Conservation (phyloP, 495 filamentous ascomycete species). For the Talaromyces nanjingensis region DNA sequence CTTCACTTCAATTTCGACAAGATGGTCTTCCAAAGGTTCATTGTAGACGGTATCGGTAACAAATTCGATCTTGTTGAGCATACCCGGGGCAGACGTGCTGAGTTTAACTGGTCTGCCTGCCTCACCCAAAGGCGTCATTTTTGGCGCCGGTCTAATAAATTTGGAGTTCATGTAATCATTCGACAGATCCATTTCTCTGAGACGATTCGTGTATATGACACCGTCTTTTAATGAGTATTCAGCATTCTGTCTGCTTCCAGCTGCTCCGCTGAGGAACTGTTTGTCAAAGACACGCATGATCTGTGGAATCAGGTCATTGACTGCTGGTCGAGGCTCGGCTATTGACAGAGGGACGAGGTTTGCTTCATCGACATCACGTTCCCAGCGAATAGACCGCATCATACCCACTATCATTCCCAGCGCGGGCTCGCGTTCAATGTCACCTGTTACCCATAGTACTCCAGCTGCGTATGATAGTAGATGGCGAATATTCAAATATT, state of each 20-base stretch:
- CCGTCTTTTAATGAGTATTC: conserved; percentile 19
- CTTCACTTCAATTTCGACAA: conserved; percentile 13
- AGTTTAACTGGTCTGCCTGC: conserved; percentile 22
- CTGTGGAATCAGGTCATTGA: not conserved
- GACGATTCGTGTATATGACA: conserved; percentile 22
- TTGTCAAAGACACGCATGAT: conserved; percentile 14
- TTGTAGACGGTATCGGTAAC: conserved; percentile 20
- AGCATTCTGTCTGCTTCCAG: conserved; percentile 15
- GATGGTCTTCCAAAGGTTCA: conserved; percentile 2
- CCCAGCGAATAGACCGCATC: conserved; percentile 22
- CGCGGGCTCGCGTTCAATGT: not conserved
- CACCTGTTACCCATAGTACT: conserved; percentile 34
- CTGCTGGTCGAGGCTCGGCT: not conserved
- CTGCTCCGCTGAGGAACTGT: conserved; percentile 14
- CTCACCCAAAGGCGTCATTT: conserved; percentile 12
- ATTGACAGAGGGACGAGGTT: conserved; percentile 19
- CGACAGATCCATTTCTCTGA: conserved; percentile 15
- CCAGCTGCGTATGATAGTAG: not conserved
- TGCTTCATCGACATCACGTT: conserved; percentile 19
- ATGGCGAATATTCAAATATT: conserved; percentile 22
- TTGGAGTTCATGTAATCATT: conserved; percentile 17
- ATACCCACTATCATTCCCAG: conserved; percentile 18
- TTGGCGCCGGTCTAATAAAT: not conserved
- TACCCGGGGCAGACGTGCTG: conserved; percentile 16
- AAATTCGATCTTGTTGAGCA: conserved; percentile 30